These are phyloP conservation scores for Coemansia sp. DNA, from an alignment of 192 early-diverging fungal genomes.

Conservation along the genomic window DNA sequence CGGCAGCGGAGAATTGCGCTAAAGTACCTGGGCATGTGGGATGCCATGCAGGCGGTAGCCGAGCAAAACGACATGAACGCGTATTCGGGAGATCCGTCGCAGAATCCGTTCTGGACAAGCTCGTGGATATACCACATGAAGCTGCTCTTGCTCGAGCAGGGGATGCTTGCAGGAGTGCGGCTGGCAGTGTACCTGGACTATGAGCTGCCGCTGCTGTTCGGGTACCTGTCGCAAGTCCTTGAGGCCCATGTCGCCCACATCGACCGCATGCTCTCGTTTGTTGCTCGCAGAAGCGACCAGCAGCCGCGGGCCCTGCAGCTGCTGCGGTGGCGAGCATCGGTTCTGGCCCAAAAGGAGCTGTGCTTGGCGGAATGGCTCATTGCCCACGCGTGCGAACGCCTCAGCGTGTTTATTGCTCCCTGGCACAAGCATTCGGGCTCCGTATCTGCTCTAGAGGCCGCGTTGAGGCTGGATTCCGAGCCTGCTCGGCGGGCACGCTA, in stretches of 20 bases:
- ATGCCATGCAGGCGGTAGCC: conserved; percentile 40
- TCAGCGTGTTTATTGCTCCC: conserved; percentile 25
- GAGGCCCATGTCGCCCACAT: conserved; percentile 35
- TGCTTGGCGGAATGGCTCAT: conserved; percentile 37
- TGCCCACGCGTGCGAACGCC: conserved; percentile 27
- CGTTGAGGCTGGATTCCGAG: conserved; percentile 14
- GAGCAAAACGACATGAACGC: conserved; percentile 36
- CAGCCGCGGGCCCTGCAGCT: conserved; percentile 8
- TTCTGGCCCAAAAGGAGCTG: conserved; percentile 25
- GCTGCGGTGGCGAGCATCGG: conserved; percentile 17
- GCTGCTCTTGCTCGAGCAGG: conserved; percentile 26
- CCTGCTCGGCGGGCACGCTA: conserved; percentile 18
- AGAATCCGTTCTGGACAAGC: conserved; percentile 42
- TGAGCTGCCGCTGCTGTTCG: conserved; percentile 34
- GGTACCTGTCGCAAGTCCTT: conserved; percentile 28
- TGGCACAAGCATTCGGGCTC: conserved; percentile 9
- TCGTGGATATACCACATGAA: conserved; percentile 52
- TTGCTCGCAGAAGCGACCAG: background rate
- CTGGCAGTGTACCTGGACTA: conserved; percentile 29
- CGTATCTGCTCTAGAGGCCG: background rate
- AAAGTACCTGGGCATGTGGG: conserved; percentile 37
- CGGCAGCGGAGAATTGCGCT: conserved; percentile 30
- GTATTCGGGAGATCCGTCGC: conserved; percentile 16
- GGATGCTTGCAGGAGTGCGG: conserved; percentile 26
- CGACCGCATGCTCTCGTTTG: conserved; percentile 15